A percentile compares a stretch with the other conserved stretches of the same genome.
phyloP scores from a whole-genome alignment of 208 protist genomes.

The Balamuthia mandrillaris region DNA sequence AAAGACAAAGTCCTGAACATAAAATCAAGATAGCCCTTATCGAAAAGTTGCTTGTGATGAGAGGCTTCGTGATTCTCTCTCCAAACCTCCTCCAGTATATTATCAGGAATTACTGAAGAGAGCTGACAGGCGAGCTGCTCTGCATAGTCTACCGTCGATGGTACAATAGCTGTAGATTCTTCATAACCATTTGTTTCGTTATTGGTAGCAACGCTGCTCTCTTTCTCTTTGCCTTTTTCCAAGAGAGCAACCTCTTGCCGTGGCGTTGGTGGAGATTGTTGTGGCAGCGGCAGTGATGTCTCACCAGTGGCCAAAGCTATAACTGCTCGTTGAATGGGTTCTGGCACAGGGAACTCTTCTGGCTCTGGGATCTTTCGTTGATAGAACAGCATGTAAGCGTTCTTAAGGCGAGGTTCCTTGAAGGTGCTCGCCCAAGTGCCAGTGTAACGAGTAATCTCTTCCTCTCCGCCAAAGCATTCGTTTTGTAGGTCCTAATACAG shows the following conservation, averaged over 20 bases:
- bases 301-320: background rate
- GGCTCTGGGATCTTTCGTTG: constrained; percentile 6
- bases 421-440: background rate
- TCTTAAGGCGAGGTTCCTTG: constrained; percentile 4
- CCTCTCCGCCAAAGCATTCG: background rate
- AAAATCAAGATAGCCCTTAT: constrained; percentile 7
- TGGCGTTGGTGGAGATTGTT: background rate
- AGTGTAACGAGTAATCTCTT: background rate
- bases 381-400: constrained; percentile 40
- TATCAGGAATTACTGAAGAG: background rate
- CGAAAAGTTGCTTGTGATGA: background rate
- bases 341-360: background rate
- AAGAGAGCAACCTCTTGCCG: background rate
- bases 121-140: background rate
- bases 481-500: background rate
- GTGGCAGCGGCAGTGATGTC: background rate
- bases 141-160: no score
- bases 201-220: no score
- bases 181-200: background rate
- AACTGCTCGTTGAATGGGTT: background rate
- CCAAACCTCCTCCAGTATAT: constrained; percentile 2
- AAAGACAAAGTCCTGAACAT: background rate
- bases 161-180: no score
- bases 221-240: background rate
- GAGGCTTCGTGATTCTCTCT: background rate